phyloP scores from a whole-genome alignment of 305 asterid genomes.

The Rubia occidens region DNA sequence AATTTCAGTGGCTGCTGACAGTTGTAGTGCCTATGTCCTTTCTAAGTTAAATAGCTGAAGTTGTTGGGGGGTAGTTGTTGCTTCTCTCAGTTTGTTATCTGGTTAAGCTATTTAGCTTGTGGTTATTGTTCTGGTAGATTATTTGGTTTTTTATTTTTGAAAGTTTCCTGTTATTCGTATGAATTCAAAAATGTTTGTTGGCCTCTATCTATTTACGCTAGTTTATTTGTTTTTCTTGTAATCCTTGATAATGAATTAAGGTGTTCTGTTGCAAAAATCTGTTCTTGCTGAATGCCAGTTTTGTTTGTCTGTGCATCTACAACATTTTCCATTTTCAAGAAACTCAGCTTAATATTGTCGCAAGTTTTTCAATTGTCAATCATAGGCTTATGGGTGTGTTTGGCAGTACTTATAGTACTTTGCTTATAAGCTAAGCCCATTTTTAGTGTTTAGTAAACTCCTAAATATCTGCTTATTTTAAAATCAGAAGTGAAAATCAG shows the following conservation, averaged over 20 bases:
- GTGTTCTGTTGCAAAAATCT: not conserved
- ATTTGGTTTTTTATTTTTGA: not conserved
- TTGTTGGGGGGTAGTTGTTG: not conserved
- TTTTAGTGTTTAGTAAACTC: too few species aligned
- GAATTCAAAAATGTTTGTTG: too few species aligned
- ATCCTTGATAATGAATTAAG: not conserved
- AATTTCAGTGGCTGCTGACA: constrained; percentile 3
- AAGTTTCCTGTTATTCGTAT: not conserved
- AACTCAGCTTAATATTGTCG: too few species aligned
- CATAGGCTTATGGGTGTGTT: too few species aligned
- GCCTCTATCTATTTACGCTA: not conserved
- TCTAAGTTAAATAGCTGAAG: not conserved
- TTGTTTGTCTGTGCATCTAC: not conserved
- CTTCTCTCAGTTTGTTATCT: not conserved
- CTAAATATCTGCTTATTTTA: too few species aligned
- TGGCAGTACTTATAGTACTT: too few species aligned
- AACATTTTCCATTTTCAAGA: not conserved
- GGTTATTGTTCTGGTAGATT: not conserved
- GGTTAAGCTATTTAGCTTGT: not conserved
- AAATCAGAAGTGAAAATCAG: too few species aligned
- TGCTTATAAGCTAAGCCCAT: too few species aligned
- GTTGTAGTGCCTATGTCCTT: not conserved
- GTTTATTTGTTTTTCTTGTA: not conserved
- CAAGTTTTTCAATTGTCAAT: too few species aligned
- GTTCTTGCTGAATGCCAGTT: too few species aligned